Base-by-base conservation (phyloP, 805 yeast genomes). In the Candida broadrunensis region DNA sequence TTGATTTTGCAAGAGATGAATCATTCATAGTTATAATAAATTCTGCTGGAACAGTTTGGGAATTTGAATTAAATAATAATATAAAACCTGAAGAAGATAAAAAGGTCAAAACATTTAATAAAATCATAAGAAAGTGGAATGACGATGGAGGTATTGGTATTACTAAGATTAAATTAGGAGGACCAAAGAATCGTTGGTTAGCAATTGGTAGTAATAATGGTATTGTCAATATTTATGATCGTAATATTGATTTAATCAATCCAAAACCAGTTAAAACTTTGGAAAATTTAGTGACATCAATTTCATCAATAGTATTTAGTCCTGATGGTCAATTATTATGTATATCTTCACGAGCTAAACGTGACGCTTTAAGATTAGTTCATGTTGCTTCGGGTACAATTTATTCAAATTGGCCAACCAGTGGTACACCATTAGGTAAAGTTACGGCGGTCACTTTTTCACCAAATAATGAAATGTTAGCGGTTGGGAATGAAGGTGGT, bases 341-440 rank as follows among this genome's bases (percentile, higher is more conserved):
- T 52, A 75, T 90, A 47, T 91, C 97, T 0, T 85, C 95, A 7
- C 75, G 95, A 52, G 88, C 84, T 4, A 81, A 83, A 66, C 81
- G 83, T 52, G 98, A 93, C 61, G 87, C 97, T 3, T 70, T 93
- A 45, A 77, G 90, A 54, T 60, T 93, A 48, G 90, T 88, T 11
- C 98, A 93, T 58, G 64, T 91, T 42, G 96, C 97, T 17, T 76
- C 86, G 19, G 88, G 91, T 48, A 78, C 87, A 15, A 96, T 88
- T 5, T 93, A 82, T 65, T 73, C 82, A 36, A 93, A 93, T 69
- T 93, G 99, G 99, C 99, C 99, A 14, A 93, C 98, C 2, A 82
- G 91, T 38, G 89, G 89, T 5, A 91, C 99, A 1, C 98, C 99
- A 9, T 74, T 93, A 50, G 99, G 99, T n/a, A 81, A 84, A 50